Evolutionary conservation across 2,329 filamentous ascomycete species (phyloP).

Genomic region (Neofusicoccum ribis): DNA sequence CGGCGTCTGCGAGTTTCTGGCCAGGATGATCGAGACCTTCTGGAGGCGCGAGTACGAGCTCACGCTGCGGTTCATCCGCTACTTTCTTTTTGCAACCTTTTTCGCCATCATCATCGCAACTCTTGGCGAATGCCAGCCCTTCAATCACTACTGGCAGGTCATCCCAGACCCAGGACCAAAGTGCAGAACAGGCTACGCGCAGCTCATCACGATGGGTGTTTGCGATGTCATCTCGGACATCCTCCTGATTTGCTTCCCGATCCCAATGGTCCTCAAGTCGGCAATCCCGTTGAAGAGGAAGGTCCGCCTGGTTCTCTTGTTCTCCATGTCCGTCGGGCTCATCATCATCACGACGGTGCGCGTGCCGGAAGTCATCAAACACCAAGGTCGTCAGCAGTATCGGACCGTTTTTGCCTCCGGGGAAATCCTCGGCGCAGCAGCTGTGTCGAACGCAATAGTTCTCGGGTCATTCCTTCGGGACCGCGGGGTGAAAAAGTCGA

Average conservation of each 20-base stretch:
- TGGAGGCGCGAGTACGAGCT: slow-evolving; percentile 78
- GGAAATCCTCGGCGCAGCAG: slow-evolving; percentile 85
- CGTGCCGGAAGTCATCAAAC: slow-evolving; percentile 72
- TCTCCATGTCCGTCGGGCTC: slow-evolving; percentile 79
- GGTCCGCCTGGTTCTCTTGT: slow-evolving; percentile 74
- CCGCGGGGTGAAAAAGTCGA: slow-evolving; percentile 79
- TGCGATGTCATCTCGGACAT: slow-evolving; percentile 89
- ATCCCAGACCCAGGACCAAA: slow-evolving; percentile 75
- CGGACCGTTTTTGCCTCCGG: slow-evolving; percentile 86
- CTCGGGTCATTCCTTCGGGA: slow-evolving; percentile 92
- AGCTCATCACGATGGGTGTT: slow-evolving; percentile 86
- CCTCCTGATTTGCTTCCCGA: slow-evolving; percentile 81
- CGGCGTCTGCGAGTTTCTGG: slow-evolving; percentile 88
- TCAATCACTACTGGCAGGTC: slow-evolving; percentile 60
- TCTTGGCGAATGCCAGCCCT: slow-evolving; percentile 73
- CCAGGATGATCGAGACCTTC: slow-evolving; percentile 76
- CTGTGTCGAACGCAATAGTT: slow-evolving; percentile 83
- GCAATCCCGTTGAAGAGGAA: slow-evolving; percentile 77
- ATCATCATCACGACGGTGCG: slow-evolving; percentile 79
- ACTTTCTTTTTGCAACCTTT: slow-evolving; percentile 77
- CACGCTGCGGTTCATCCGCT: slow-evolving; percentile 70
- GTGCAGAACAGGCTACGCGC: slow-evolving; percentile 83
- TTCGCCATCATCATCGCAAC: slow-evolving; percentile 77
- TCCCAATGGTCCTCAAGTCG: slow-evolving; percentile 81
- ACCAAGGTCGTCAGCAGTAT: slow-evolving; percentile 75